A percentile compares a stretch with the other conserved stretches of the same genome.
phyloP scores from a whole-genome alignment of 2,329 filamentous ascomycete genomes.

The Knufia fluminis region DNA sequence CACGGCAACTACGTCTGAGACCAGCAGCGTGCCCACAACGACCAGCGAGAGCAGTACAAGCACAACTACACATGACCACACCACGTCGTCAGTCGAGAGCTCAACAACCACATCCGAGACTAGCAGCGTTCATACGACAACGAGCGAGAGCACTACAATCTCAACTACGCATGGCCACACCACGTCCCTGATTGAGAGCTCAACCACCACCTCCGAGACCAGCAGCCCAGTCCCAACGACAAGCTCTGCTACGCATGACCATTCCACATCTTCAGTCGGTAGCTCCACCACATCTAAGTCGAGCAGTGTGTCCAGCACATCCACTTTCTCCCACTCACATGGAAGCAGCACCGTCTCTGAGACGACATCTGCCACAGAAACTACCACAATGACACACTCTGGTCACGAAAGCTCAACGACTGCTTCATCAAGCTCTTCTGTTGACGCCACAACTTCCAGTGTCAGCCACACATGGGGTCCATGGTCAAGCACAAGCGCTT shows the following conservation, averaged over 20 bases:
- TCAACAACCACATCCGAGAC: slow-evolving; percentile 6
- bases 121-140: not conserved
- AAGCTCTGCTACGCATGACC: not conserved
- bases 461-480: not conserved
- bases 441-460: slow-evolving; percentile 4
- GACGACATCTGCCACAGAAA: not conserved
- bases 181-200: not conserved
- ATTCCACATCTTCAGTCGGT: slow-evolving; percentile 1
- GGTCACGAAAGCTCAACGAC: slow-evolving; percentile 9
- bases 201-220: not conserved
- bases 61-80: not conserved
- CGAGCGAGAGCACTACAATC: not conserved
- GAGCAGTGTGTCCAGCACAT: not conserved
- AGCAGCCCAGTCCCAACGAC: not conserved
- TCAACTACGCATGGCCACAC: slow-evolving; percentile 7
- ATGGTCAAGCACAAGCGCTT: not conserved
- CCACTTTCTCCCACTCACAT: not conserved
- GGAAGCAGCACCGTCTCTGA: slow-evolving; percentile 1
- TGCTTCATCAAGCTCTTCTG: slow-evolving; percentile 7
- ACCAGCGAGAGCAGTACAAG: slow-evolving; percentile 4
- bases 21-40: not conserved
- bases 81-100: not conserved
- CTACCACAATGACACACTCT: not conserved
- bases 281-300: not conserved
- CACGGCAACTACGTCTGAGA: slow-evolving; percentile 1